These are phyloP conservation scores for Plasmodium vinckei DNA, from an alignment of 169 alveolate species.

Conservation along the genomic window DNA sequence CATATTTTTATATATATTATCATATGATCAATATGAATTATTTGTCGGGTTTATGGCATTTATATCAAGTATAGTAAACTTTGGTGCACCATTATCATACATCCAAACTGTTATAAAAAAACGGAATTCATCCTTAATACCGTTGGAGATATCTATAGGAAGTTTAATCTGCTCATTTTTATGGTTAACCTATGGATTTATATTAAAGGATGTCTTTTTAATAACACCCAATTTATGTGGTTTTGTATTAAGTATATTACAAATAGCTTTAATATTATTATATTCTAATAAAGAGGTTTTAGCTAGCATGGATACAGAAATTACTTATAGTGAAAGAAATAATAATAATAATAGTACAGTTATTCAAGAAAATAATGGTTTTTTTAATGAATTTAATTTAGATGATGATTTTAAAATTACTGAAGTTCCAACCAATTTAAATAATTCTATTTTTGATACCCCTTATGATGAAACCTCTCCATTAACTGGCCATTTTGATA, in stretches of 20 bases:
- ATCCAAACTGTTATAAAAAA: slow-evolving; percentile 78
- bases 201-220: slow-evolving; percentile 81
- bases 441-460: slow-evolving; percentile 22
- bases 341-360: slow-evolving; percentile 5
- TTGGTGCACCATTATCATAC: slow-evolving; percentile 81
- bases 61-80: slow-evolving; percentile 40
- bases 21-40: slow-evolving; percentile 54
- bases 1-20: slow-evolving; percentile 26
- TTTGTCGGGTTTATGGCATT: slow-evolving; percentile 55
- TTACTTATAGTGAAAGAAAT: background rate
- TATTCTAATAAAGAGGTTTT: slow-evolving; percentile 32
- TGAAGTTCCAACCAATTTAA: slow-evolving; percentile 15
- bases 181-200: slow-evolving; percentile 84
- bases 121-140: slow-evolving; percentile 82
- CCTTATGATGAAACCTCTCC: slow-evolving; percentile 63
- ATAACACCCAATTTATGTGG: slow-evolving; percentile 84
- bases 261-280: slow-evolving; percentile 30
- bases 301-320: slow-evolving; percentile 8
- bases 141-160: slow-evolving; percentile 82
- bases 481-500: slow-evolving; percentile 26
- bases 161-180: slow-evolving; percentile 81
- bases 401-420: slow-evolving; percentile 15
- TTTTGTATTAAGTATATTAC: slow-evolving; percentile 47
- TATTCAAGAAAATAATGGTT: slow-evolving; percentile 22
- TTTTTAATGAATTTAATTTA: slow-evolving; percentile 29